Base-by-base conservation (phyloP, 257 asterid species). In the Capsicum pubescens region DNA sequence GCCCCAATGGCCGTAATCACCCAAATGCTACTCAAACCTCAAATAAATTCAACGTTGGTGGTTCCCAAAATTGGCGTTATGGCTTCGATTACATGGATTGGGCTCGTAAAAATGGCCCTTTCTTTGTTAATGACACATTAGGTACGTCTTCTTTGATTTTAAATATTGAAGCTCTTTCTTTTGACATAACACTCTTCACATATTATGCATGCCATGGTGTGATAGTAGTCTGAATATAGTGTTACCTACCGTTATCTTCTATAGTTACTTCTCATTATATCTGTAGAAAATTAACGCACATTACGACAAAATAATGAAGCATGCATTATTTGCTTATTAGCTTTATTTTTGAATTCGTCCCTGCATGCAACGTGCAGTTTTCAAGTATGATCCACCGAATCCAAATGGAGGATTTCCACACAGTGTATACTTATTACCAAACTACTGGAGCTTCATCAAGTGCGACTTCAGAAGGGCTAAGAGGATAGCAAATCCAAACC, bases 61-160 rank as follows among this genome's bases (percentile, higher is more conserved):
- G 96, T 0, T 87, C 93, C 0, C 90, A 90, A 1, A 83, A 88
- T 14, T 94, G 98, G 98, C 95, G 15, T 8, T 94, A 89, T 60
- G 97, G 96, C 17, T 91, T 86, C 48, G 93, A 94, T 67, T 94
- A 94, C 87, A 88, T 92, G 4, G 91, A 90, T 21, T 94, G 98
- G 97, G 91, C 96, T 44, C 84, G 85, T 84, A 89, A 87, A 63
- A 89, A 50, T 54, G 92, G 87, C 0, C 96, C 97, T 52, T 92
- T 94, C 59, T 93, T 88, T 90, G 66, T 93, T 46, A 93, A 91
- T 3, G 98, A 94, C 58, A 86, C 88, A 4, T 39, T 93, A 8
- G 96, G 95, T 93, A 91, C 44, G 44, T 4, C 52, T 15, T 54
- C 46, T 69, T 66, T 10, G 12, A 26, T 10, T 39, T 6, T 26